A percentile compares a stretch with the other conserved stretches of the same genome.
phyloP scores from a whole-genome alignment of 805 yeast species.

The Wickerhamomyces bovis region DNA sequence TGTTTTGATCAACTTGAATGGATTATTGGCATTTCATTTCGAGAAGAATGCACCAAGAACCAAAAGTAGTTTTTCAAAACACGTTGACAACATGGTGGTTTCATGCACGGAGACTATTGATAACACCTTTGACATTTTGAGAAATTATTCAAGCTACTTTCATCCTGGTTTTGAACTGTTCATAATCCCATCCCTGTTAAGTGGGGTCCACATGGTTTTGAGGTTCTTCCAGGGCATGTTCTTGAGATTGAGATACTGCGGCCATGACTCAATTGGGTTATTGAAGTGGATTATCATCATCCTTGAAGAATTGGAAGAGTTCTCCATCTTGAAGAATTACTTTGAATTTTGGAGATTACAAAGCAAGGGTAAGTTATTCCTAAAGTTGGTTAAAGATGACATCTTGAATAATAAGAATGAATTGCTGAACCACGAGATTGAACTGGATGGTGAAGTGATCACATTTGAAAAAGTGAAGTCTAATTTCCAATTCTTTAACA shows the following conservation, averaged over 20 bases:
- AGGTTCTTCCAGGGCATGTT: constrained; percentile 3
- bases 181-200: constrained; percentile 8
- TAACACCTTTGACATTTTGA: constrained; percentile 15
- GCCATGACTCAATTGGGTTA: constrained; percentile 4
- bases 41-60: constrained; percentile 11
- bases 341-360: constrained; percentile 14
- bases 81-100: constrained; percentile 1
- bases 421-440: constrained; percentile 3
- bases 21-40: constrained; percentile 13
- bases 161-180: constrained; percentile 17
- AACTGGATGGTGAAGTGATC: constrained; percentile 8
- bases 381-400: constrained; percentile 13
- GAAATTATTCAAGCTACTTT: constrained; percentile 16
- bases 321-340: constrained; percentile 13
- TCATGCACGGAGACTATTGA: constrained; percentile 5
- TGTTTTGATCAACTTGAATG: constrained; percentile 3
- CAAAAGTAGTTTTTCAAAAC: constrained; percentile 6
- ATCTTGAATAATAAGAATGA: constrained; percentile 7
- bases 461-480: constrained; percentile 10
- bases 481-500: constrained; percentile 2
- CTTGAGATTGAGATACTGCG: constrained; percentile 8
- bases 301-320: constrained; percentile 16
- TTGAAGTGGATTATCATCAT: constrained; percentile 14
- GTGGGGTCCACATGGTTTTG: constrained; percentile 11
- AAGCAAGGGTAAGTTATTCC: constrained; percentile 8